Percentiles rank a stretch among this genome's conserved stretches.
These are phyloP conservation scores for Lineolata rhizophorae DNA, from an alignment of 495 filamentous ascomycete species.

Conservation along the genomic window DNA sequence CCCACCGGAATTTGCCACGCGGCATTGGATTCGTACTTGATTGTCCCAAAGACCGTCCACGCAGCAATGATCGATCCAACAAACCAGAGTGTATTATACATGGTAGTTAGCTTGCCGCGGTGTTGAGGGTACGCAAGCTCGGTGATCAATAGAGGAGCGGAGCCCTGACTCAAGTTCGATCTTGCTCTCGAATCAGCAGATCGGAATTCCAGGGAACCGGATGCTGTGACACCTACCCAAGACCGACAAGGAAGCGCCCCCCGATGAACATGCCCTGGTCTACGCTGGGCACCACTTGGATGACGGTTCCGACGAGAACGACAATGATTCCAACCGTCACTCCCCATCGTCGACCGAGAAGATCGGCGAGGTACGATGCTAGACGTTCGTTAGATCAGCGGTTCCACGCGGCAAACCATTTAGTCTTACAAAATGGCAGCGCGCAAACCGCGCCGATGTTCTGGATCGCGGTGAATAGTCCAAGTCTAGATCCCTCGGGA, in stretches of 20 bases:
- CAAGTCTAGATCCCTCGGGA: background rate
- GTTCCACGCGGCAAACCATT: too few relatives aligned
- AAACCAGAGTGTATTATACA: conserved; percentile 3
- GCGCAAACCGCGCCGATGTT: background rate
- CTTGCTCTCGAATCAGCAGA: too few relatives aligned
- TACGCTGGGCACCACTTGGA: conserved; percentile 9
- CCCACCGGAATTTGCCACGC: background rate
- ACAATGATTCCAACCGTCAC: background rate
- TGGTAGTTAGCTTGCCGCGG: background rate
- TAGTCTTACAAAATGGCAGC: conserved; percentile 1
- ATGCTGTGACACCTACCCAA: too few relatives aligned
- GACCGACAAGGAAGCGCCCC: background rate
- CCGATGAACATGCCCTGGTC: background rate
- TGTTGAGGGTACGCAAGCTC: background rate
- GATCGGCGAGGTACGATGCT: conserved; percentile 2
- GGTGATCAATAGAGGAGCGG: background rate
- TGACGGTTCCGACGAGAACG: background rate
- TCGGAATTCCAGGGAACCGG: too few relatives aligned
- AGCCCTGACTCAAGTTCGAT: background rate
- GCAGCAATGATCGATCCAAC: background rate
- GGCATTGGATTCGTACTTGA: background rate
- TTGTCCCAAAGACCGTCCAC: background rate
- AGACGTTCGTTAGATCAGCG: conserved; percentile 6
- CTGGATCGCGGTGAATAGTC: background rate
- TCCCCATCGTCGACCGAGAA: background rate